Base-by-base conservation (phyloP, 1,284 basidiomycete species). In the Ceratobasidium theobromae region DNA sequence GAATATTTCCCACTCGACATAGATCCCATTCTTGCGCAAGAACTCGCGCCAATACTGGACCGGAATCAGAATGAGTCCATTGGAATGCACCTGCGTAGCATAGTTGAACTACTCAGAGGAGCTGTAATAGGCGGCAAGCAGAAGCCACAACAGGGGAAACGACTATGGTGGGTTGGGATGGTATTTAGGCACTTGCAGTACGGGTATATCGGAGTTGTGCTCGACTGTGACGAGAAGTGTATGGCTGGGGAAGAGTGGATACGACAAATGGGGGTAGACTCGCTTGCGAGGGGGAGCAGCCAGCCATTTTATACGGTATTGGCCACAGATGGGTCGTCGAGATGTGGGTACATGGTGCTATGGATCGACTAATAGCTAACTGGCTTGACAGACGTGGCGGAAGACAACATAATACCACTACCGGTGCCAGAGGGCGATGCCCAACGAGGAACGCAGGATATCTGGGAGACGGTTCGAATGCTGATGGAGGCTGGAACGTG, bases 141-240 rank as follows among this genome's bases (percentile, higher is more conserved):
- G 21, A 23, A 48, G 14, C 5, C 11, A 6, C 28, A 16, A 14
- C 33, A 40, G 21, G 28, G 35, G 8, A 38, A 33, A 6, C 73
- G 83, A 4, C 73, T 75, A 70, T 77, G 79, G 71, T 83, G 82
- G 68, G 82, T 83, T 40, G 84, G 84, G 4, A 78, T 81, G 75
- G 72, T 81, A n/a, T 82, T 85, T 66, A 72, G 72, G 54, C 83
- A 85, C 72, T 72, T 62, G 32, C 72, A 69, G 43, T 79, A 78
- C 64, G 73, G 73, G 2, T 84, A 84, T 69, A 69, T 75, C 16
- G 84, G 81, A 9, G 80, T 79, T 58, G 80, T 86, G 52, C 75
- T 77, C 58, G 79, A 79, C 2, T 86, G 84, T 84, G 81, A 85
- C 73, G 82, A 76, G 4, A 74, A 69, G 1, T 85, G 83, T 69